Base-by-base conservation (phyloP, 371 early-diverging fungal genomes). In the Cokeromyces recurvatus region DNA sequence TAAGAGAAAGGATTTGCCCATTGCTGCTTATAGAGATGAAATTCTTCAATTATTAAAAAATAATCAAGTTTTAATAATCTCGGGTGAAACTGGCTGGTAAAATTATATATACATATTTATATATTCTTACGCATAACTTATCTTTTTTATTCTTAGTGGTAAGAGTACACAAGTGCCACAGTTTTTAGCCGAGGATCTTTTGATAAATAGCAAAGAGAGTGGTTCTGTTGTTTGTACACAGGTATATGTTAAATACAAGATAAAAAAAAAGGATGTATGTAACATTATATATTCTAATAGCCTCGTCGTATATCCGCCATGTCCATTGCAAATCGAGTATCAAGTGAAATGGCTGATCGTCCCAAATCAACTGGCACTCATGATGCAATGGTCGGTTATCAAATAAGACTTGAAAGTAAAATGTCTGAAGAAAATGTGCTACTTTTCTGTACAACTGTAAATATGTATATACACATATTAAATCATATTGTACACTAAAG, bases 271-370 rank as follows among this genome's bases (percentile, higher is more conserved):
- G 29, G 20, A 12, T 43, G 9, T 19, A 7, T 29, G n/a, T n/a
- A n/a, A n/a, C n/a, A n/a, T n/a, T n/a, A n/a, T n/a, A n/a, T n/a
- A n/a, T n/a, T n/a, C 35, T 9, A 34, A 23, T 53, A 70, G 68
- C 99, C 99, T 4, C 78, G 98, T 38, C 81, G 98, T 48, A 89
- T 98, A 52, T 91, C 96, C 24, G 96, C 98, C 15, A 89, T 92
- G 44, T 86, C 91, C 24, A 89, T 99, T 37, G 94, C 96, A 0
- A 72, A 84, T 17, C 79, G 98, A 35, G 98, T 98, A 9, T 90
- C 91, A 2, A 48, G 61, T 3, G 95, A 95, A 66, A 61, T 88
- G 60, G 85, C 85, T 2, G 86, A 87, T 48, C 43, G 37, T 1
- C 74, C 66, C 38, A 78, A 58, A 31, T 55, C 68, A 2, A 59